phyloP scores from a whole-genome alignment of 345 rosid genomes.

The Pugionium dolabratum region DNA sequence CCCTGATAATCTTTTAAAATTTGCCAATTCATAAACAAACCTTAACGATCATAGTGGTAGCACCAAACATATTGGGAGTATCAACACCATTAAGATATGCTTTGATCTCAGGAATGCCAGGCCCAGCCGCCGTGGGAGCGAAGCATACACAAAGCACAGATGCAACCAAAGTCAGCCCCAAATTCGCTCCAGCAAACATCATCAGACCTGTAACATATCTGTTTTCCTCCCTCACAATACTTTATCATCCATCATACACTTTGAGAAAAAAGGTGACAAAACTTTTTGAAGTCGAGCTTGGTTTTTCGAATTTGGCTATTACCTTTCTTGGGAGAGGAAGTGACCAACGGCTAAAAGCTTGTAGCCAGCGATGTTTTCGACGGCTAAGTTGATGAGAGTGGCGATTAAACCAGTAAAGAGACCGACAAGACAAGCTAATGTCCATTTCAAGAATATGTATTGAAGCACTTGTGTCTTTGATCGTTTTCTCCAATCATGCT shows the following conservation, averaged over 20 bases:
- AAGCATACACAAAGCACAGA: constrained; percentile 75
- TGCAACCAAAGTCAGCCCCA: constrained; percentile 61
- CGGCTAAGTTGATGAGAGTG: constrained; percentile 78
- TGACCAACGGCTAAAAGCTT: constrained; percentile 74
- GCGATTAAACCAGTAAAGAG: constrained; percentile 81
- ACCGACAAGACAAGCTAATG: constrained; percentile 78
- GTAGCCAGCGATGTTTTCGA: constrained; percentile 91
- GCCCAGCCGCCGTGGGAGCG: constrained; percentile 96
- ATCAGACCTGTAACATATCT: constrained; percentile 67
- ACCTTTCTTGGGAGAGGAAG: constrained; percentile 65
- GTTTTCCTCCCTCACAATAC: constrained; percentile 26
- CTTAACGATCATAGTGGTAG: constrained; percentile 78
- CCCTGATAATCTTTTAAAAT: background rate
- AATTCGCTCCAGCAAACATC: constrained; percentile 59
- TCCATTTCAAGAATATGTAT: constrained; percentile 81
- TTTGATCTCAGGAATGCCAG: constrained; percentile 94
- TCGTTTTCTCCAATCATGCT: constrained; percentile 97
- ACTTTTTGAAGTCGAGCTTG: background rate
- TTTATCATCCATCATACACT: constrained; percentile 24
- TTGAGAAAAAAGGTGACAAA: background rate
- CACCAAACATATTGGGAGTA: constrained; percentile 89
- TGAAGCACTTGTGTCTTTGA: constrained; percentile 77
- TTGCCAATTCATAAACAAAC: constrained; percentile 38
- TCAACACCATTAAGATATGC: constrained; percentile 97
- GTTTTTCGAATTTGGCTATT: background rate